Evolutionary conservation across 208 protist genomes (phyloP).

Genomic region (Borovskyia barvae): DNA sequence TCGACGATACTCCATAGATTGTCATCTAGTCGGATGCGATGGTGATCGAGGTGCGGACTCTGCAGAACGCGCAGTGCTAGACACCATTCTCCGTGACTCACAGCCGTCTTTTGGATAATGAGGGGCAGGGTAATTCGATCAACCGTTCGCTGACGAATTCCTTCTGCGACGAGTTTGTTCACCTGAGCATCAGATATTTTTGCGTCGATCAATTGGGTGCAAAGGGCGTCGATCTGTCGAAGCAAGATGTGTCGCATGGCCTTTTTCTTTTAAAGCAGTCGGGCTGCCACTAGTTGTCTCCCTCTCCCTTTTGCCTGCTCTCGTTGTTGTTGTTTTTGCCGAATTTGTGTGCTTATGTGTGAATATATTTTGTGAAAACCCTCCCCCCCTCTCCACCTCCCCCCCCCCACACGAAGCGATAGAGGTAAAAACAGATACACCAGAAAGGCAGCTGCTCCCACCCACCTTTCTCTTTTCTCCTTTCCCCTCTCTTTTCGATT

Average conservation of each 20-base stretch:
- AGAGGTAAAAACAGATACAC: too few species aligned
- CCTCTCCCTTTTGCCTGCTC: too few species aligned
- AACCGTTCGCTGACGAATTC: slow-evolving; percentile 58
- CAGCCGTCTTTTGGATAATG: slow-evolving; percentile 60
- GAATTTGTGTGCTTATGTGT: slow-evolving; percentile 2
- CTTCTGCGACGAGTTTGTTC: slow-evolving; percentile 39
- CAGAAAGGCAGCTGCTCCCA: neutral
- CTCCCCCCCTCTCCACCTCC: too few species aligned
- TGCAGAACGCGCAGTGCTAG: slow-evolving; percentile 54
- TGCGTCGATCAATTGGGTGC: slow-evolving; percentile 36
- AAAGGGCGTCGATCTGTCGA: slow-evolving; percentile 46
- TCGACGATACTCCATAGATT: slow-evolving; percentile 73
- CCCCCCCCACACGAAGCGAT: neutral
- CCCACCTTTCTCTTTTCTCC: too few species aligned
- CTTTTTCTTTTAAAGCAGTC: too few species aligned
- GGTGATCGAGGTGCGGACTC: slow-evolving; percentile 46
- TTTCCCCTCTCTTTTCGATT: too few species aligned
- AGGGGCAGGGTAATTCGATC: slow-evolving; percentile 68
- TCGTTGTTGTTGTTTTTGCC: too few species aligned
- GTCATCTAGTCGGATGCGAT: slow-evolving; percentile 44
- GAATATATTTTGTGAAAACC: too few species aligned
- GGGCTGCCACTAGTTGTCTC: too few species aligned
- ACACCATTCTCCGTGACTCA: slow-evolving; percentile 44
- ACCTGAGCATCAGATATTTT: slow-evolving; percentile 29
- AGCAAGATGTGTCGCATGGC: slow-evolving; percentile 45